These are phyloP conservation scores for Phytophthora crassamura DNA, from an alignment of 352 stramenopile species.

Conservation along the genomic window DNA sequence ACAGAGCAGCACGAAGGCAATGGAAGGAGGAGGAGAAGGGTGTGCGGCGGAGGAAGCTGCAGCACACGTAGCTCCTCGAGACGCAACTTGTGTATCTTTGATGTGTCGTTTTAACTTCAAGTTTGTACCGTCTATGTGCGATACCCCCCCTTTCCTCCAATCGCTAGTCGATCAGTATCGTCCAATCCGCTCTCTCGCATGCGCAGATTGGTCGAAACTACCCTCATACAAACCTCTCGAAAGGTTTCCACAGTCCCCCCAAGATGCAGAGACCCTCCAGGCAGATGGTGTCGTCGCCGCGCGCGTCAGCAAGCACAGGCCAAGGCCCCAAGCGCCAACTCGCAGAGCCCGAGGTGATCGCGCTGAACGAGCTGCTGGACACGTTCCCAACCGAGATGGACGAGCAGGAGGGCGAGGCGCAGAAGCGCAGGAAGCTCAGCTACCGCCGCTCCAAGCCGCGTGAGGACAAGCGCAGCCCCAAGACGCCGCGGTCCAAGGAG, in stretches of 20 bases:
- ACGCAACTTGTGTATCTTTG: too few relatives aligned
- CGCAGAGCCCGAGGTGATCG: constrained; percentile 65
- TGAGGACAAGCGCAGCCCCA: constrained; percentile 12
- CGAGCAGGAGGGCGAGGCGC: constrained; percentile 33
- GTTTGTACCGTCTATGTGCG: too few relatives aligned
- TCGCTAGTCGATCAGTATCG: not conserved
- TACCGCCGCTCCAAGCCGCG: constrained; percentile 1
- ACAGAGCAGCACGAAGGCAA: too few relatives aligned
- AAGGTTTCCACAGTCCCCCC: too few relatives aligned
- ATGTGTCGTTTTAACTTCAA: too few relatives aligned
- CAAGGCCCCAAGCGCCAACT: constrained; percentile 29
- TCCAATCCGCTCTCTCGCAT: not conserved
- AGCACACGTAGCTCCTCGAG: too few relatives aligned
- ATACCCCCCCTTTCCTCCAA: too few relatives aligned
- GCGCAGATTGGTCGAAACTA: too few relatives aligned
- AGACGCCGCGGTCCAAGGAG: constrained; percentile 13
- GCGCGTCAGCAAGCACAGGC: constrained; percentile 14
- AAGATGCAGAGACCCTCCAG: not conserved
- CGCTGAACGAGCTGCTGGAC: constrained; percentile 71
- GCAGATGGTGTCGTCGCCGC: constrained; percentile 23
- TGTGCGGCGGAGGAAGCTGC: too few relatives aligned
- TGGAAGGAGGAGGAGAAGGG: too few relatives aligned
- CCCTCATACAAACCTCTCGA: too few relatives aligned
- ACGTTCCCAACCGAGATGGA: constrained; percentile 68
- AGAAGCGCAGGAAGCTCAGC: constrained; percentile 15